phyloP scores from a whole-genome alignment of 2,329 filamentous ascomycete species.

The Ophiostoma perfectum region DNA sequence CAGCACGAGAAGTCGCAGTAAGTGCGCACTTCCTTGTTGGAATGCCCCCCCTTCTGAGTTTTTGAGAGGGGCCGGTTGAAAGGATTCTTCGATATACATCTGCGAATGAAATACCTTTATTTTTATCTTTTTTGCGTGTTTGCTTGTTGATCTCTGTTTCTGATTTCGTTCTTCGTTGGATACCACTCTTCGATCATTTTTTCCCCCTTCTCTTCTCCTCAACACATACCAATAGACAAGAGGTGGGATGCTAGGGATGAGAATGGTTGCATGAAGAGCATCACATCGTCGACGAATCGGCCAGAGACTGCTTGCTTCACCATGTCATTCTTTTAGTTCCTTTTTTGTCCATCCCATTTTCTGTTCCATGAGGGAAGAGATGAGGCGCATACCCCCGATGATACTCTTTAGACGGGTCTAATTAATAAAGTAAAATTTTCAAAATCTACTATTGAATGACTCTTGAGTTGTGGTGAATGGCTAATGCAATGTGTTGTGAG shows the following conservation, averaged over 20 bases:
- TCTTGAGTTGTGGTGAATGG: background rate
- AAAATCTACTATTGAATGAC: background rate
- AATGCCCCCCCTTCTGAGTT: slow-evolving; percentile 8
- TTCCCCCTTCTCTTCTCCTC: background rate
- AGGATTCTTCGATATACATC: slow-evolving; percentile 15
- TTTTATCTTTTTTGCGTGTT: slow-evolving; percentile 6
- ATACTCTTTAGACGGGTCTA: slow-evolving; percentile 13
- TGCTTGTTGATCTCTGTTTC: background rate
- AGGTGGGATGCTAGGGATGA: background rate
- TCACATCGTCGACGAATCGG: background rate
- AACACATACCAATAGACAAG: background rate
- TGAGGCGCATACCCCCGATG: slow-evolving; percentile 26
- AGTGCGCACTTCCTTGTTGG: slow-evolving; percentile 24
- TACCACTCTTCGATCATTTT: background rate
- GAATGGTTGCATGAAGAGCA: background rate
- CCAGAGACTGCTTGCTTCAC: background rate
- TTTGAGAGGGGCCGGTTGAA: slow-evolving; percentile 25
- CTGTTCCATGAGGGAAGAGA: slow-evolving; percentile 29
- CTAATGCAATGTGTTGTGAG: background rate
- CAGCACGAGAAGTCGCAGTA: slow-evolving; percentile 86
- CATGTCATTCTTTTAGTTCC: slow-evolving; percentile 5
- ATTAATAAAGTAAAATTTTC: slow-evolving; percentile 17
- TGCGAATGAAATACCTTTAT: slow-evolving; percentile 11
- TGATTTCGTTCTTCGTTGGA: background rate
- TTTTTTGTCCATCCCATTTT: slow-evolving; percentile 34